Conservation (phyloP, 768 basidiomycete species). For the Amanita exitialis region DNA sequence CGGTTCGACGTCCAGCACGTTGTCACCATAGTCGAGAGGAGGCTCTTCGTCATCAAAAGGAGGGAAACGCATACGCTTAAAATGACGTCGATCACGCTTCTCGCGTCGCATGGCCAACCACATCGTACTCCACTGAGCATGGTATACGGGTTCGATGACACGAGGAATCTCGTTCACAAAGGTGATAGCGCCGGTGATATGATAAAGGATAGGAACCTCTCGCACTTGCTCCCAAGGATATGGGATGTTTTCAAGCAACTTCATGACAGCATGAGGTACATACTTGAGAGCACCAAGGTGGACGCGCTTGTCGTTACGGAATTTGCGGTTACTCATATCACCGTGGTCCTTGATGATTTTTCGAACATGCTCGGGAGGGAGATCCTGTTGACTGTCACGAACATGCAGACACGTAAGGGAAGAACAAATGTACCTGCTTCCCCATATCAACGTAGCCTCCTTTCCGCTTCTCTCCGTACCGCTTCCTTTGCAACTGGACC, state of each 20-base stretch:
- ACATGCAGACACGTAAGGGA: constrained; percentile 9
- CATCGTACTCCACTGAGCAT: constrained; percentile 99
- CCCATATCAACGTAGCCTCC: constrained; percentile 89
- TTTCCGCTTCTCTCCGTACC: constrained; percentile 86
- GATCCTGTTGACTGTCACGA: constrained; percentile 44
- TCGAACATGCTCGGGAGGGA: constrained; percentile 95
- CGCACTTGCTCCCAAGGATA: constrained; percentile 99
- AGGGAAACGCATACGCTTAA: constrained; percentile 99
- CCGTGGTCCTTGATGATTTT: constrained; percentile 99
- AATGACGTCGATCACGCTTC: constrained; percentile 96
- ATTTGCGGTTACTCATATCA: constrained; percentile 99
- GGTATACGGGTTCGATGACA: constrained; percentile 94
- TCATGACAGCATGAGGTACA: constrained; percentile 98
- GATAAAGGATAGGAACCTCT: constrained; percentile 96
- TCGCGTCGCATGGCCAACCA: constrained; percentile 99
- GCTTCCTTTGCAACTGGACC: constrained; percentile 86
- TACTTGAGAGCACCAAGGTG: constrained; percentile 98
- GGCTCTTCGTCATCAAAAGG: constrained; percentile 99
- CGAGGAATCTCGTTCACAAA: constrained; percentile 98
- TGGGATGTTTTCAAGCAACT: constrained; percentile 96
- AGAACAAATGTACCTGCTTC: constrained; percentile 58
- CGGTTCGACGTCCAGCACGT: constrained; percentile 95
- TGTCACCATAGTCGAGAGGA: constrained; percentile 97
- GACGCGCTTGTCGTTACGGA: constrained; percentile 98
- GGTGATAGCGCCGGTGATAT: constrained; percentile 98